Evolutionary conservation across 148 eudicot species (phyloP).

Genomic region (Rheum nobile): DNA sequence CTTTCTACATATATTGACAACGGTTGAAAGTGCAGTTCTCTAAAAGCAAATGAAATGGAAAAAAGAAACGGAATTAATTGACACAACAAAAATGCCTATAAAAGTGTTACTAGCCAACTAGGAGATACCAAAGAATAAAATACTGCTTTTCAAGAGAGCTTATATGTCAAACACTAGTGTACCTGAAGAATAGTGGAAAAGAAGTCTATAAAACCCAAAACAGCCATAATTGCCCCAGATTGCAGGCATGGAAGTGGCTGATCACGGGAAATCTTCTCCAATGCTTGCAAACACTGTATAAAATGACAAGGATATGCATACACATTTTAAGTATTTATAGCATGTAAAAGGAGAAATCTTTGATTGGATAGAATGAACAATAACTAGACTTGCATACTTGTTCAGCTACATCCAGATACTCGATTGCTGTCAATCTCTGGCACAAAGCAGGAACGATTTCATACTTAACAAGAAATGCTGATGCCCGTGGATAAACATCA

Average conservation of each 20-base stretch:
- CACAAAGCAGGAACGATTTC: slow-evolving; percentile 70
- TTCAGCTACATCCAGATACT: slow-evolving; percentile 88
- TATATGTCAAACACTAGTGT: slow-evolving; percentile 2
- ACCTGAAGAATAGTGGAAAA: slow-evolving; percentile 90
- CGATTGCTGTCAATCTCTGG: slow-evolving; percentile 56
- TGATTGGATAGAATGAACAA: not conserved
- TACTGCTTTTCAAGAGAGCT: not conserved
- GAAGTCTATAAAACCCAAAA: slow-evolving; percentile 72
- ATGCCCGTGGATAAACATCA: slow-evolving; percentile 61
- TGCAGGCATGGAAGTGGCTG: slow-evolving; percentile 73
- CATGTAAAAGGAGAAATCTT: not conserved
- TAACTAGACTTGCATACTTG: slow-evolving; percentile 42
- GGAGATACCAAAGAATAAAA: not conserved
- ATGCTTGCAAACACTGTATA: slow-evolving; percentile 94
- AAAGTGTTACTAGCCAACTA: not conserved
- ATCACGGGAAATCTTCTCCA: slow-evolving; percentile 85
- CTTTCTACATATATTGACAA: slow-evolving; percentile 76
- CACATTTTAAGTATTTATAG: not conserved
- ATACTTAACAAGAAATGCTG: slow-evolving; percentile 56
- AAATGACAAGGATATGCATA: slow-evolving; percentile 3
- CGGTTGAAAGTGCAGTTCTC: slow-evolving; percentile 88
- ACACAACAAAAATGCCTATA: not conserved
- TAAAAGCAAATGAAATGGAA: slow-evolving; percentile 10
- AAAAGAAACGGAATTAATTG: not conserved
- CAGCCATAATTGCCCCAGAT: slow-evolving; percentile 85